Base-by-base conservation (phyloP, 2,329 filamentous ascomycete species). In the Cadophora luteo-olivacea region DNA sequence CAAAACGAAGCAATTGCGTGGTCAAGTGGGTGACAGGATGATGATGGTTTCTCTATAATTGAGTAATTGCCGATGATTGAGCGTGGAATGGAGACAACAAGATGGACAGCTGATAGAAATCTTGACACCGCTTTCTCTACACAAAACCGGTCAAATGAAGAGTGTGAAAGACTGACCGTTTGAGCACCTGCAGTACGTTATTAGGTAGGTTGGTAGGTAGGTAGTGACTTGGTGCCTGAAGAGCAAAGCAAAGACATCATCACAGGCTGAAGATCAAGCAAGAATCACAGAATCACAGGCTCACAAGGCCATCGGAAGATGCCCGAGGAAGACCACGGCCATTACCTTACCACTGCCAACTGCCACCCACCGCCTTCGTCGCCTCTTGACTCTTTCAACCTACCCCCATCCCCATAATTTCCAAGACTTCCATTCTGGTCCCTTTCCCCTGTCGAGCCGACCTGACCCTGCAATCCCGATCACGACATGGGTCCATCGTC, bases 1-100 rank as follows among this genome's bases (percentile, higher is more conserved):
- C 55, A 58, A 38, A 58, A 38, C 55, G 33, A 58, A 58, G 55
- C 52, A 55, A 25, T 49, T 49, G 45, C 45, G n/a, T 22, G 45
- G 45, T n/a, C 45, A 49, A 49, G 45, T 45, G 41, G 41, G 41
- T 45, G 41, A 45, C 41, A 14, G 12, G 12, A 45, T 45, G 41
- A 45, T 45, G 14, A 45, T 45, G 12, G 16, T 12, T n/a, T 49
- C 16, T 49, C 4, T 49, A 22, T 19, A 49, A 22, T 22, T 49
- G 45, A 49, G 45, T 49, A 49, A 55, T 29, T 55, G 52, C 52
- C 52, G 29, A 9, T 29, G 19, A 32, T 32, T 19, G 3, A 32
- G 25, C 9, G 51, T 54, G 51, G 29, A 55, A 32, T 33, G 45
- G 45, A 49, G n/a, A 22, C 19, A 49, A 6, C 19, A 49, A 49